phyloP scores from a whole-genome alignment of 805 yeast species.

The Vanderwaltozyma tropicalis region DNA sequence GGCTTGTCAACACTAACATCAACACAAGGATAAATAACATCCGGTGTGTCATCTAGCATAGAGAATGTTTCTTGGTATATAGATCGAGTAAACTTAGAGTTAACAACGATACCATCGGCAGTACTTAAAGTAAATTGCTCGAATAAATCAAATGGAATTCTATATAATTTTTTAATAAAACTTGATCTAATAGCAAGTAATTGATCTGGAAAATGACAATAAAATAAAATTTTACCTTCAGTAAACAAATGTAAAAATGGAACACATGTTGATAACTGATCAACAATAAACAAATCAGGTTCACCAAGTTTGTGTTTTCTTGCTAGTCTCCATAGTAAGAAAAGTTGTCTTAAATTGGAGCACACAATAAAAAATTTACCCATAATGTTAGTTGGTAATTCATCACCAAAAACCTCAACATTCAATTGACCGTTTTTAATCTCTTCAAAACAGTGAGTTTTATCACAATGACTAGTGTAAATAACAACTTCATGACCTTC shows the following conservation, averaged over 20 bases:
- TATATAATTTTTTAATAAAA: constrained; percentile 49
- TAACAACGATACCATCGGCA: constrained; percentile 77
- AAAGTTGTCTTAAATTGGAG: constrained; percentile 76
- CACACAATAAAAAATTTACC: constrained; percentile 70
- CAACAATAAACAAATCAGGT: constrained; percentile 72
- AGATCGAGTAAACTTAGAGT: constrained; percentile 70
- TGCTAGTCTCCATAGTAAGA: constrained; percentile 42
- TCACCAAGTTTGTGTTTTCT: constrained; percentile 35
- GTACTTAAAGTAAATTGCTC: constrained; percentile 73
- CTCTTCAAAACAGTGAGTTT: constrained; percentile 83
- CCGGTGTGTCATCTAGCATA: constrained; percentile 21
- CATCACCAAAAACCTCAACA: constrained; percentile 73
- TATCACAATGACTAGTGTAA: constrained; percentile 87
- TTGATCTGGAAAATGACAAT: constrained; percentile 95
- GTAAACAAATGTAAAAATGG: constrained; percentile 51
- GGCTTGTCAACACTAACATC: constrained; percentile 31
- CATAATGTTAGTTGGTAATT: constrained; percentile 57
- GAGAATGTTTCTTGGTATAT: constrained; percentile 59
- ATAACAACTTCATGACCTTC: constrained; percentile 53
- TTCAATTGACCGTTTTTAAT: constrained; percentile 46
- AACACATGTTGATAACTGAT: constrained; percentile 72
- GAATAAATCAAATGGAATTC: constrained; percentile 72
- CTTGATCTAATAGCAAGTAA: constrained; percentile 53
- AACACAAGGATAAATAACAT: constrained; percentile 53
- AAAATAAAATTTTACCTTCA: constrained; percentile 52